Conservation (phyloP, 2,329 filamentous ascomycete species). For the Paracoccidioides brasiliensis region DNA sequence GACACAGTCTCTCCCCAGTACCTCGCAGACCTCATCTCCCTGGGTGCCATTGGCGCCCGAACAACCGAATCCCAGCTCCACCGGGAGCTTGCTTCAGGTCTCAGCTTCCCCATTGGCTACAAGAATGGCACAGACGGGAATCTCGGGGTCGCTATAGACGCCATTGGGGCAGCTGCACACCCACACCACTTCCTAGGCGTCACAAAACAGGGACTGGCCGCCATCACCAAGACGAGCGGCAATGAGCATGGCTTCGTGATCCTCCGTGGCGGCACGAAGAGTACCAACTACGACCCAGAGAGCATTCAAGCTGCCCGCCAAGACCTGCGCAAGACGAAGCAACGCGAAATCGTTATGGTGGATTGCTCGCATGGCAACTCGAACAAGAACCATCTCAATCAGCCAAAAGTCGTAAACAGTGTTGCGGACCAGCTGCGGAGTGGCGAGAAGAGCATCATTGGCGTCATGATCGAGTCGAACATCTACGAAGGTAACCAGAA, state of each 20-base stretch:
- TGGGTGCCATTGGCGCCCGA: constrained; percentile 88
- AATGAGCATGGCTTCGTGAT: constrained; percentile 98
- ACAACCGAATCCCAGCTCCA: constrained; percentile 96
- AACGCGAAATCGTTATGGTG: constrained; percentile 86
- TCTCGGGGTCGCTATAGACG: constrained; percentile 83
- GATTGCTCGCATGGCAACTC: constrained; percentile 99
- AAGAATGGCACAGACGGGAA: constrained; percentile 98
- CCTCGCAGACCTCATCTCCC: constrained; percentile 86
- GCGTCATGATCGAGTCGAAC: constrained; percentile 98
- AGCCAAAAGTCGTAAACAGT: constrained; percentile 77
- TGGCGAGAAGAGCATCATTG: constrained; percentile 78
- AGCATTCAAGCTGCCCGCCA: constrained; percentile 70
- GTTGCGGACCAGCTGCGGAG: constrained; percentile 75
- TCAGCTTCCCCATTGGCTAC: constrained; percentile 97
- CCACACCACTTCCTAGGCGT: constrained; percentile 95
- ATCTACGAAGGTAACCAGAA: constrained; percentile 87
- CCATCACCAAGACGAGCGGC: constrained; percentile 82
- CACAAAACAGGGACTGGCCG: constrained; percentile 90
- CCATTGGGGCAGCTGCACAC: constrained; percentile 59
- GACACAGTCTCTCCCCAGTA: constrained; percentile 98
- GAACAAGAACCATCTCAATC: constrained; percentile 92
- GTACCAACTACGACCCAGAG: constrained; percentile 84
- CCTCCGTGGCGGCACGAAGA: constrained; percentile 76
- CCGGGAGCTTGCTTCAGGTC: constrained; percentile 83
- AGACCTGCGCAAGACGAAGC: constrained; percentile 65